A percentile compares a stretch with the other conserved stretches of the same genome.
Evolutionary conservation across 78 protist species (phyloP).

Genomic region (Monosiga brevicollis): DNA sequence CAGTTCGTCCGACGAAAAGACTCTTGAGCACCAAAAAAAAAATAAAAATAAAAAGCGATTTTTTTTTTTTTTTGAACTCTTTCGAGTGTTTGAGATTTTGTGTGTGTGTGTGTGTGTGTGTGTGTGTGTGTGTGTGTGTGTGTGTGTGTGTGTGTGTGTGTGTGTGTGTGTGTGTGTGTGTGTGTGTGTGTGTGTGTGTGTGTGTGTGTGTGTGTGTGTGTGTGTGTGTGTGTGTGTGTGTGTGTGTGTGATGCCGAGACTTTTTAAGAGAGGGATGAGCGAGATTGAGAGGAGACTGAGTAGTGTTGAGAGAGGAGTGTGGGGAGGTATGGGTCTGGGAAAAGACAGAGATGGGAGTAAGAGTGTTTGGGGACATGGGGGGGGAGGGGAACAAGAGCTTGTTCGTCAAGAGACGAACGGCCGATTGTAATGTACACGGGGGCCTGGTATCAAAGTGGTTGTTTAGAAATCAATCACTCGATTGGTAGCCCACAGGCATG

Average conservation of each 20-base stretch:
- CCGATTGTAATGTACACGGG: no score
- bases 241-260: not conserved
- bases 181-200: not conserved
- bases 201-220: conserved; percentile 1
- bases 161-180: not conserved
- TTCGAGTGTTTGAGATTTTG: not conserved
- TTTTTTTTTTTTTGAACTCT: not conserved
- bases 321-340: not conserved
- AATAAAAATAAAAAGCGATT: not conserved
- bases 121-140: not conserved
- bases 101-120: not conserved
- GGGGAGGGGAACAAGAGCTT: not conserved
- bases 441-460: not conserved
- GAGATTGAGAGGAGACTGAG: not conserved
- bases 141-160: not conserved
- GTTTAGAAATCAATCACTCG: not conserved
- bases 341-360: not conserved
- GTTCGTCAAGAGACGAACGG: not conserved
- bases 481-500: not conserved
- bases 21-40: not conserved
- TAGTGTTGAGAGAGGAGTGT: not conserved
- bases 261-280: not conserved
- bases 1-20: not conserved
- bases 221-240: conserved; percentile 1
- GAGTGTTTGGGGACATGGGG: not conserved